Conservation (phyloP, 2,329 filamentous ascomycete genomes). For the Calonectria leucothoes region DNA sequence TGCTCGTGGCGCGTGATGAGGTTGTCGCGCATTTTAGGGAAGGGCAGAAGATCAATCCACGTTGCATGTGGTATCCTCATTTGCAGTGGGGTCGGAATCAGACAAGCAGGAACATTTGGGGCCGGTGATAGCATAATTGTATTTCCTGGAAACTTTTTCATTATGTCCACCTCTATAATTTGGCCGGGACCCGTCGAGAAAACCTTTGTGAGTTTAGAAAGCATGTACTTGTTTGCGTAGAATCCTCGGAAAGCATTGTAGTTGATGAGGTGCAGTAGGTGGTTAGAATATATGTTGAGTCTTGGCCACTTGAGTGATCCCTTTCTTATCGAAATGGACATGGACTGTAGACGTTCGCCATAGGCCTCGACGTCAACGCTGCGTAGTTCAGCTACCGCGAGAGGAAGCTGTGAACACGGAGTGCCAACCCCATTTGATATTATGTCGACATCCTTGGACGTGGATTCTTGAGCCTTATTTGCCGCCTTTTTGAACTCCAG, state of each 20-base stretch:
- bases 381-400: not conserved
- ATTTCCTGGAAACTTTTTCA: not conserved
- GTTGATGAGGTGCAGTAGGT: slow-evolving; percentile 21
- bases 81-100: slow-evolving; percentile 54
- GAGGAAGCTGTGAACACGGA: not conserved
- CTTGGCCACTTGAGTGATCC: not conserved
- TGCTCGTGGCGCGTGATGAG: slow-evolving; percentile 49
- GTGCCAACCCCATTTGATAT: not conserved
- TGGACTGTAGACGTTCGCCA: not conserved
- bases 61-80: slow-evolving; percentile 49
- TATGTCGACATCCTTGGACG: no score
- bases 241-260: slow-evolving; percentile 18
- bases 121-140: not conserved
- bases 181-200: not conserved
- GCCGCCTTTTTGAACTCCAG: not conserved
- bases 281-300: not conserved
- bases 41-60: slow-evolving; percentile 57
- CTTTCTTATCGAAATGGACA: not conserved
- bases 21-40: slow-evolving; percentile 51
- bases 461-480: no score
- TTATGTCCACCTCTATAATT: not conserved
- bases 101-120: slow-evolving; percentile 8
- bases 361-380: not conserved
- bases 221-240: slow-evolving; percentile 15
- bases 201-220: slow-evolving; percentile 10